These are phyloP conservation scores for Eimeria acervulina DNA, from an alignment of 169 alveolate genomes.

Conservation along the genomic window DNA sequence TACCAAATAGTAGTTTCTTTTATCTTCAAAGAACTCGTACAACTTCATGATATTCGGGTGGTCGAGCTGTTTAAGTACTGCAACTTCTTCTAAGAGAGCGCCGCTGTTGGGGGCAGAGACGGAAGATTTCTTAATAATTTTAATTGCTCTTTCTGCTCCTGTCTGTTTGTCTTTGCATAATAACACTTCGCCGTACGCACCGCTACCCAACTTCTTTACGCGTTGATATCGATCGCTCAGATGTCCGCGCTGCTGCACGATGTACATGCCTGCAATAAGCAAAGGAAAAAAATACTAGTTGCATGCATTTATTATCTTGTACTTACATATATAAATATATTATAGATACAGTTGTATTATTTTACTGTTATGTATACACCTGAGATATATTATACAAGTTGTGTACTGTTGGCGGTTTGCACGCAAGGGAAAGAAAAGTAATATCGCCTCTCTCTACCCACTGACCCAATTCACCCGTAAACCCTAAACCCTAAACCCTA, in stretches of 20 bases:
- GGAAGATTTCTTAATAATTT: constrained; percentile 92
- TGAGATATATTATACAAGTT: too few relatives aligned
- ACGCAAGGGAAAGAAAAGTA: too few relatives aligned
- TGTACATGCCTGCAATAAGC: constrained; percentile 75
- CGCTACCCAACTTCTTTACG: constrained; percentile 94
- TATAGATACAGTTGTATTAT: too few relatives aligned
- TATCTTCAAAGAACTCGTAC: constrained; percentile 94
- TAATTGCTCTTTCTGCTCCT: constrained; percentile 94
- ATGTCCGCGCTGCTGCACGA: constrained; percentile 85
- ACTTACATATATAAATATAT: too few relatives aligned
- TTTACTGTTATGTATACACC: too few relatives aligned
- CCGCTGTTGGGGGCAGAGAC: constrained; percentile 91
- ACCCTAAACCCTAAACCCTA: too few relatives aligned
- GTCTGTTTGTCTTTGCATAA: constrained; percentile 86
- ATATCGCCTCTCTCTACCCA: too few relatives aligned
- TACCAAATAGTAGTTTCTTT: constrained; percentile 92
- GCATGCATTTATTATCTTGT: neutral
- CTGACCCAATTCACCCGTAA: too few relatives aligned
- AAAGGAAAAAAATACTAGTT: neutral
- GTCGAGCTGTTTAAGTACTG: constrained; percentile 92
- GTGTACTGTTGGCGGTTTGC: too few relatives aligned
- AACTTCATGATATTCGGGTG: constrained; percentile 95
- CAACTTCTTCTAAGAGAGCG: constrained; percentile 92
- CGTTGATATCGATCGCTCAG: constrained; percentile 90
- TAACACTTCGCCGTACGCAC: constrained; percentile 95